A percentile compares a stretch with the other conserved stretches of the same genome.
Evolutionary conservation across 2,329 filamentous ascomycete genomes (phyloP).

Genomic region (Ilyonectria mors-panacis): DNA sequence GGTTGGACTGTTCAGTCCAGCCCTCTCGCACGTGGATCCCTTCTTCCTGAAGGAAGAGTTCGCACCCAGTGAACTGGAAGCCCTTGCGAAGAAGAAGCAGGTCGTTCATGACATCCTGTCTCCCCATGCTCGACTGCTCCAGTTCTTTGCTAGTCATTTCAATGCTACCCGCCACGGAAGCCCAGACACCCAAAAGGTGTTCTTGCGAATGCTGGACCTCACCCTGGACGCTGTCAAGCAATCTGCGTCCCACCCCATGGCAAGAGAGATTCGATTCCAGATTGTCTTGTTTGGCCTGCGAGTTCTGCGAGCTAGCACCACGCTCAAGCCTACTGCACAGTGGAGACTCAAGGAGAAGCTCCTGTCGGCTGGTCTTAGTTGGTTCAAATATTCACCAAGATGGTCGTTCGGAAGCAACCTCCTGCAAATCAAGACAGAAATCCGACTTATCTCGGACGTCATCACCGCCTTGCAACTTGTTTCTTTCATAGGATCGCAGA

Average conservation of each 20-base stretch:
- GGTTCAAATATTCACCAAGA: conserved; percentile 87
- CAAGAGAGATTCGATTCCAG: conserved; percentile 92
- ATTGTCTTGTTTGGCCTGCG: conserved; percentile 86
- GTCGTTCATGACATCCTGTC: conserved; percentile 85
- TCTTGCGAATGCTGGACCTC: conserved; percentile 83
- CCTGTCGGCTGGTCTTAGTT: conserved; percentile 86
- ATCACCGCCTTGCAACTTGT: conserved; percentile 76
- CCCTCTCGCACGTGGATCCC: conserved; percentile 83
- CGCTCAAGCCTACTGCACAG: conserved; percentile 73
- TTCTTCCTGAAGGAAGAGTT: conserved; percentile 95
- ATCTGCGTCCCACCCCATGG: conserved; percentile 85
- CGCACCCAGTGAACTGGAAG: conserved; percentile 86
- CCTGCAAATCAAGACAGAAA: conserved; percentile 93
- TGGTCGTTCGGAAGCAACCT: conserved; percentile 98
- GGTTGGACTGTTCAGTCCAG: conserved; percentile 84
- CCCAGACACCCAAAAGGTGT: conserved; percentile 84
- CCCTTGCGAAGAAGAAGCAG: conserved; percentile 82
- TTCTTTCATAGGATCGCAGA: conserved; percentile 69
- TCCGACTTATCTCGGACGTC: conserved; percentile 85
- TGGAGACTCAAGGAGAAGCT: conserved; percentile 93
- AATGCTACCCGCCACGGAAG: conserved; percentile 92
- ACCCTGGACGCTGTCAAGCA: conserved; percentile 83
- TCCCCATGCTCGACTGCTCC: conserved; percentile 87
- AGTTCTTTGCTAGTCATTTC: conserved; percentile 95
- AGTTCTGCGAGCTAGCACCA: conserved; percentile 81